Percentiles rank a stretch among this genome's conserved stretches.
Conservation (phyloP, 768 basidiomycete genomes). For the Lyophyllum decastes region DNA sequence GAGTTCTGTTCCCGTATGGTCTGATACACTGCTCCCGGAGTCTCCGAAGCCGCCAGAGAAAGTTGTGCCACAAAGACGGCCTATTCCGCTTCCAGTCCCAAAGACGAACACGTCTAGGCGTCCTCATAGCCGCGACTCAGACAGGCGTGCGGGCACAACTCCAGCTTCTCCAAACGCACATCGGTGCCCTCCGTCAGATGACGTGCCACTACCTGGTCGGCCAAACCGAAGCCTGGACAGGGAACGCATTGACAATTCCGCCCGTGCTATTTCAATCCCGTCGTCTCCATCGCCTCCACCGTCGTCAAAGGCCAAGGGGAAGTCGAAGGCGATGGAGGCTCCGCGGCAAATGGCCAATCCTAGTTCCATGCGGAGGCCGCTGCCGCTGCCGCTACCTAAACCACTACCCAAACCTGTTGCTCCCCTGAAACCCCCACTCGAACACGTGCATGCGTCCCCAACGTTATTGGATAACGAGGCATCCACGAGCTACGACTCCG, state of each 20-base stretch:
- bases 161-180: neutral
- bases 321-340: neutral
- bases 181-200: neutral
- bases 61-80: neutral
- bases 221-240: neutral
- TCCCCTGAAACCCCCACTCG: neutral
- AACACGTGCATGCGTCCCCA: neutral
- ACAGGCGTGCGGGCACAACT: neutral
- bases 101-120: neutral
- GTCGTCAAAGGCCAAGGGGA: neutral
- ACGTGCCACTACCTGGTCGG: neutral
- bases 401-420: neutral
- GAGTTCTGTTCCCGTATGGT: conserved; percentile 33
- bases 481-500: neutral
- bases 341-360: neutral
- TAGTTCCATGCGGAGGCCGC: neutral
- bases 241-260: neutral
- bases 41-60: conserved; percentile 2
- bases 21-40: conserved; percentile 25
- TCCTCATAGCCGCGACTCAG: neutral
- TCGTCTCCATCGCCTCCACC: neutral
- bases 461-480: neutral
- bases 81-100: neutral
- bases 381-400: conserved; percentile 3
- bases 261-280: neutral